Evolutionary conservation across 2,329 filamentous ascomycete genomes (phyloP), one percentile per base, ranked within the genome.

Genomic region (Ampelomyces quisqualis): DNA sequence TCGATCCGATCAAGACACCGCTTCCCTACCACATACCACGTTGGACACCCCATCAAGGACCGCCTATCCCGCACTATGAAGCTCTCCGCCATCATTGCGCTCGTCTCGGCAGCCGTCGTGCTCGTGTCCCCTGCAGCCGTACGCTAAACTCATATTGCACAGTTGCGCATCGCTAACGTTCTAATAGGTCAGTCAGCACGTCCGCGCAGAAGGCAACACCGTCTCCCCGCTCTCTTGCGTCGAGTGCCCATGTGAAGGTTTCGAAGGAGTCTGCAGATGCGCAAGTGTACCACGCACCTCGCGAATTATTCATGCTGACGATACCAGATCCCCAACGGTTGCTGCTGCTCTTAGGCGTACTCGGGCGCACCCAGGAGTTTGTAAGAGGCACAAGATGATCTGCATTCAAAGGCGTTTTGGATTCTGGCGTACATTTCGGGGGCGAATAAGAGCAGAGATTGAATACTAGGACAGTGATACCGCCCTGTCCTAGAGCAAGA

Each of bases 41-140:
- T n/a, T n/a, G n/a, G n/a, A n/a, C n/a, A n/a, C n/a, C n/a, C n/a
- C n/a, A n/a, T n/a, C n/a, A n/a, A n/a, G n/a, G n/a, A n/a, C n/a
- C n/a, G n/a, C n/a, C n/a, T n/a, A n/a, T n/a, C 15, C n/a, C 15
- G 22, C 47, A 51, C 26, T 20, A 65, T 65, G 60, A 63, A 57
- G 42, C 23, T 62, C 36, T 53, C 53, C 11, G 45, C 44, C 3
- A n/a, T 63, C 24, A 36, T 62, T 8, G 47, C 49, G 3, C 22
- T 60, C 21, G 30, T 49, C 3, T 26, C 38, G 17, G 57, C 56
- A 3, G 46, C 56, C 2, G 30, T 58, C 13, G 48, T 48, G 2
- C 22, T 62, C 10, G 58, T 57, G 5, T 56, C 60, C 4, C 61
- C 61, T 4, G 49, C 60, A 17, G 51, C 47, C 7, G 60, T 63